A percentile compares a stretch with the other conserved stretches of the same genome.
phyloP scores from a whole-genome alignment of 192 early-diverging fungal species.

The Radiomyces spectabilis region DNA sequence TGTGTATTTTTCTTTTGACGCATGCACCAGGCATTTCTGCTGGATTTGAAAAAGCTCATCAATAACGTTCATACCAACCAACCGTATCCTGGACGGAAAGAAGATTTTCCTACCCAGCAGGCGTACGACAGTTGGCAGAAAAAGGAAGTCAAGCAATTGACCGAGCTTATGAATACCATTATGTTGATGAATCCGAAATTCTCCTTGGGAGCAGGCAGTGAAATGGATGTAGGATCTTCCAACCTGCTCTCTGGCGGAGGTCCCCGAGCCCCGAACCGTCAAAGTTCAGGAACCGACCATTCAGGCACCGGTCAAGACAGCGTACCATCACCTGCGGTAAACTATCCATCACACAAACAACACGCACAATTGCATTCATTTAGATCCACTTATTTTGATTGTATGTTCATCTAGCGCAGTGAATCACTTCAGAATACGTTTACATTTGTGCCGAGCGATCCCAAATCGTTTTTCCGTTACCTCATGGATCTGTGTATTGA shows the following conservation, averaged over 20 bases:
- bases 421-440: slow-evolving; percentile 28
- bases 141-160: slow-evolving; percentile 44
- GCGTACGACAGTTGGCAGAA: slow-evolving; percentile 49
- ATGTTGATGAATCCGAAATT: slow-evolving; percentile 33
- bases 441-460: slow-evolving; percentile 48
- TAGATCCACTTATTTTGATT: neutral
- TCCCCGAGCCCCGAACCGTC: neutral
- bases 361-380: too few species aligned
- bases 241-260: slow-evolving; percentile 6
- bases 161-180: slow-evolving; percentile 37
- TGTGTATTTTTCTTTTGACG: neutral
- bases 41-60: slow-evolving; percentile 40
- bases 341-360: neutral
- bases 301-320: neutral
- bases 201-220: slow-evolving; percentile 11
- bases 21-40: slow-evolving; percentile 26
- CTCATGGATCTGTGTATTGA: slow-evolving; percentile 57
- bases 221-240: slow-evolving; percentile 10
- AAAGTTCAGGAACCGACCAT: too few species aligned
- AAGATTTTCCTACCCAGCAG: slow-evolving; percentile 38
- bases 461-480: slow-evolving; percentile 48
- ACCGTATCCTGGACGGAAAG: slow-evolving; percentile 22
- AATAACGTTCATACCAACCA: slow-evolving; percentile 35
- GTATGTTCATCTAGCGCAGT: neutral
- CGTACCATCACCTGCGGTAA: neutral